A percentile compares a stretch with the other conserved stretches of the same genome.
Conservation (phyloP, 2,329 filamentous ascomycete species). For the Beauveria brongniartii region DNA sequence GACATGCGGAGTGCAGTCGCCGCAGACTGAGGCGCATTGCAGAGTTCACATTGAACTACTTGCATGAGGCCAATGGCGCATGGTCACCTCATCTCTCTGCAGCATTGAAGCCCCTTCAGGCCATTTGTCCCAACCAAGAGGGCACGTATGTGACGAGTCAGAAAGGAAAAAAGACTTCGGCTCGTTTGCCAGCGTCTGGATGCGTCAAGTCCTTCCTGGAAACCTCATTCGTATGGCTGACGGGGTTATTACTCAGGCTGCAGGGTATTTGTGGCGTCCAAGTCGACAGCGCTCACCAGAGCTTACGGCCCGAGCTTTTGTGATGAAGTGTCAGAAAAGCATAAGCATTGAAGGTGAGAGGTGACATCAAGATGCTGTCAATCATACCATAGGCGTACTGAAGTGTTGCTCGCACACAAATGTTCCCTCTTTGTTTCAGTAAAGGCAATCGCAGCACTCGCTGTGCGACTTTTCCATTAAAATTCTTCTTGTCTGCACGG, state of each 20-base stretch:
- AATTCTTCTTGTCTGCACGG: too few species aligned
- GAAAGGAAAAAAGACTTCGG: not conserved
- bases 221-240: not conserved
- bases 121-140: not conserved
- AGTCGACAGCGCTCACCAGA: not conserved
- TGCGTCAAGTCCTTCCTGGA: not conserved
- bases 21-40: not conserved
- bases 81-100: too few species aligned
- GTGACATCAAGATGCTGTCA: too few species aligned
- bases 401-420: too few species aligned
- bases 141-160: not conserved
- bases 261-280: not conserved
- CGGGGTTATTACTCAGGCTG: slow-evolving; percentile 5
- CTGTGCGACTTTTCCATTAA: too few species aligned
- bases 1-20: too few species aligned
- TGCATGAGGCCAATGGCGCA: not conserved
- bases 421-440: too few species aligned
- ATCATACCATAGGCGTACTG: too few species aligned
- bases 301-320: not conserved
- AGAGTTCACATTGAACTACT: not conserved
- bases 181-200: too few species aligned
- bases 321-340: not conserved
- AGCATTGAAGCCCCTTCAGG: too few species aligned
- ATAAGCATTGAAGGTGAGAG: not conserved
- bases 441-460: too few species aligned